phyloP scores from a whole-genome alignment of 2,329 filamentous ascomycete genomes.

The Coleophoma crateriformis region DNA sequence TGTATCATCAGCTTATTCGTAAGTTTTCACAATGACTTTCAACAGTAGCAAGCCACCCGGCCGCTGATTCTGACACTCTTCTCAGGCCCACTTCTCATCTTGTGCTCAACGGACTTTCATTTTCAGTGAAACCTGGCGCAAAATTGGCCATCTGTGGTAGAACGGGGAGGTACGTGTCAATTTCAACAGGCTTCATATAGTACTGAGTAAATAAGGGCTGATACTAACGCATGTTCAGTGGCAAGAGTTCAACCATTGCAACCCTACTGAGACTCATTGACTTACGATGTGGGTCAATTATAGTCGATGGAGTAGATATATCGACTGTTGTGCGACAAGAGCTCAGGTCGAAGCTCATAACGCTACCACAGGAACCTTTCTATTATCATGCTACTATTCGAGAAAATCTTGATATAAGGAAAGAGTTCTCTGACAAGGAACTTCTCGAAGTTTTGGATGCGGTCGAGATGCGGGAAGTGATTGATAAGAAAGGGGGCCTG shows the following conservation, averaged over 20 bases:
- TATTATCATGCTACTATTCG: conserved; percentile 38
- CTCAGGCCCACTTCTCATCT: conserved; percentile 21
- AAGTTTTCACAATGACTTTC: not conserved
- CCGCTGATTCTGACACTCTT: not conserved
- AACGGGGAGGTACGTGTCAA: conserved; percentile 29
- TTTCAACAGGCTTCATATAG: not conserved
- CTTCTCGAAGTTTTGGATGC: conserved; percentile 36
- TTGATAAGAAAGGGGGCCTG: conserved; percentile 32
- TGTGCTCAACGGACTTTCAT: conserved; percentile 21
- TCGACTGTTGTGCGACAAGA: conserved; percentile 32
- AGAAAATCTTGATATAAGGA: conserved; percentile 40
- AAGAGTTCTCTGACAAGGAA: conserved; percentile 28
- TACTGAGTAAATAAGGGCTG: not conserved
- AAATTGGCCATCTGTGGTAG: conserved; percentile 46
- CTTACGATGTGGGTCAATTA: conserved; percentile 33
- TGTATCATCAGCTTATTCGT: conserved; percentile 1
- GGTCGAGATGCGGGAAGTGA: conserved; percentile 33
- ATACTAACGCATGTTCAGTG: conserved; percentile 26
- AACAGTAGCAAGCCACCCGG: not conserved
- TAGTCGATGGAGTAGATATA: conserved; percentile 38
- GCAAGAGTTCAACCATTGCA: conserved; percentile 43
- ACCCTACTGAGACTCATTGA: conserved; percentile 44
- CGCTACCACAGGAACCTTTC: conserved; percentile 43
- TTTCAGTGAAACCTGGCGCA: conserved; percentile 49
- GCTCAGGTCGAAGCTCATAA: conserved; percentile 36